Base-by-base conservation (phyloP, 305 asterid genomes). In the Solanum aculeatissimum region DNA sequence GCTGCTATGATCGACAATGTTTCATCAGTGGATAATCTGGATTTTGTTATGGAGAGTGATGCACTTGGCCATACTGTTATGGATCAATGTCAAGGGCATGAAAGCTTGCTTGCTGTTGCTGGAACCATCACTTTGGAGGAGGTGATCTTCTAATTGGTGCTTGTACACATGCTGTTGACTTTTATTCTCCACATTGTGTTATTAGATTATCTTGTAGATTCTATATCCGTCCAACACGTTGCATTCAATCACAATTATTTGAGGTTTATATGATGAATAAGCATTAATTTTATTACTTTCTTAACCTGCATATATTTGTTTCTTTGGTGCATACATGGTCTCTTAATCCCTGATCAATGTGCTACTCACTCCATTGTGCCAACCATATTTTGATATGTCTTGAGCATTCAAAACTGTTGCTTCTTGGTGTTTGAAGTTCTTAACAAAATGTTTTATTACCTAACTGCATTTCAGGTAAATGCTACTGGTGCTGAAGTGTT, bases 71-170 rank as follows among this genome's bases (percentile, higher is more conserved):
- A 97, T 86, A 95, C 93, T 72, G 94, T 97, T 85, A 97, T 95
- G 99, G 99, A 97, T 90, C 99, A 95, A 87, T 90, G 93, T 85
- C 99, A 97, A 92, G 98, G 98, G 71, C 99, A 97, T 69, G 99
- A 95, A 90, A 91, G 98, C 89, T 91, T 97, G 91, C 88, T 97
- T 90, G 94, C 94, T 87, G 85, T 97, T 86, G 98, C 98, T 69
- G 94, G 95, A 86, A 97, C 99, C 7, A 91, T 97, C 84, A 91
- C 97, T 84, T 98, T 95, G 79, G 99, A 94, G 90, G 99, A 97
- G 95, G 99, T 97, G 92, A 87, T 65, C 21, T 45, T 81, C 42
- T 32, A 19, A 32, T 78, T 53, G 68, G 68, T 78, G 32, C 51
- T 78, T 86, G 80, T 86, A 77, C 79, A 53, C 83, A 43, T 60